Base-by-base conservation (phyloP, 306 rosid genomes). In the Luffa aegyptiaca region DNA sequence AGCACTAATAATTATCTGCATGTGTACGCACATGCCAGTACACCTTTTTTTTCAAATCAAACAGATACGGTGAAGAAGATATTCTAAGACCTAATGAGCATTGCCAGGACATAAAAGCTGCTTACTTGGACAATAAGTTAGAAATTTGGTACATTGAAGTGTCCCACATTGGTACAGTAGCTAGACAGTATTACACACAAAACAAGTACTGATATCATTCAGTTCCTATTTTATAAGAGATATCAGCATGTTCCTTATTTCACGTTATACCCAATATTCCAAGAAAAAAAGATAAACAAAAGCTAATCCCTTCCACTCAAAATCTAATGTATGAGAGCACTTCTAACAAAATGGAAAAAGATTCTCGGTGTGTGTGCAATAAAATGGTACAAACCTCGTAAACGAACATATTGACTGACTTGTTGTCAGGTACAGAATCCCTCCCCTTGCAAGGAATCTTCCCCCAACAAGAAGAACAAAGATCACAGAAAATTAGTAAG, bases 381-480 rank as follows among this genome's bases (percentile, higher is more conserved):
- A 79, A 26, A 53, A 79, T 86, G 86, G 87, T 81, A 82, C 90
- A 86, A 80, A 96, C 99, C 99, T 96, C 99, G 5, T 88, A 88
- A 76, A 96, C 96, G 9, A 96, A 96, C 79, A 89, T 92, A 84
- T 93, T 96, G 65, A 96, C 98, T 53, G 99, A 85, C 16, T 86
- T 59, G 85, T 90, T 90, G 82, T 96, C 99, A 79, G 99, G 99
- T 81, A 90, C 98, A 77, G 99, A 90, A 84, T 84, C 96, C 33
- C 99, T 90, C 44, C 99, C 99, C 86, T 65, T 91, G 96, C 99
- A 96, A 37, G 88, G 94, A 82, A 96, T 96, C 99, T 96, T 85
- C 79, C 84, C 37, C 81, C 88, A 80, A 87, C 84, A 86, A 80
- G 8, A 76, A 72, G 70, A 73, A 80, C 80, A 49, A 39, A 80